Conservation (phyloP, 768 basidiomycete species). For the Suillus variegatus region DNA sequence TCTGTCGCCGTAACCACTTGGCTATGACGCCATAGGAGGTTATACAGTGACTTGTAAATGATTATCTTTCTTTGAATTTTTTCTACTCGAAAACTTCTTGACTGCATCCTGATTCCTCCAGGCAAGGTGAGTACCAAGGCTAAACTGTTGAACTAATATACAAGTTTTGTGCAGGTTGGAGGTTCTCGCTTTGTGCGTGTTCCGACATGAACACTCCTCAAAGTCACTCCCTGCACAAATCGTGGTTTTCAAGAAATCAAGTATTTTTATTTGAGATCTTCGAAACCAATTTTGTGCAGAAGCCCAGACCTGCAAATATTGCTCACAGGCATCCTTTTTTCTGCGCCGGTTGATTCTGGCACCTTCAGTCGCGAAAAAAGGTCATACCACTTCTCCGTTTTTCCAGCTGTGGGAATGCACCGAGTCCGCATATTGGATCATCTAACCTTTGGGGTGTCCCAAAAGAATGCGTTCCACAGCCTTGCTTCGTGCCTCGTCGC, state of each 20-base stretch:
- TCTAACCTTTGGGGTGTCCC: slow-evolving; percentile 26
- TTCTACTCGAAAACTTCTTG: no score
- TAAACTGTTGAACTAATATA: not conserved
- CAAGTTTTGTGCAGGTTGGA: not conserved
- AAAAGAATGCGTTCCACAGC: slow-evolving; percentile 34
- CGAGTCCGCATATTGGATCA: slow-evolving; percentile 35
- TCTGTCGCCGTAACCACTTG: slow-evolving; percentile 81
- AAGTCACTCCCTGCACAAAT: not conserved
- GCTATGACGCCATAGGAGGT: slow-evolving; percentile 50
- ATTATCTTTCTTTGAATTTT: not conserved
- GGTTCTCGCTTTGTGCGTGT: not conserved
- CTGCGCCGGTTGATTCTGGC: not conserved
- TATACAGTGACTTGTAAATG: not conserved
- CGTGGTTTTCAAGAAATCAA: not conserved
- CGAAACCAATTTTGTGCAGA: not conserved
- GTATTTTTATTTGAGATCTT: not conserved
- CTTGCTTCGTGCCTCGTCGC: slow-evolving; percentile 36
- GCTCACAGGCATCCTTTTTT: not conserved
- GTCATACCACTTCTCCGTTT: slow-evolving; percentile 34
- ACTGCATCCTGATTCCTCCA: no score
- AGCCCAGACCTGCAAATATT: not conserved
- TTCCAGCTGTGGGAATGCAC: slow-evolving; percentile 36
- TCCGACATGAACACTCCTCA: not conserved
- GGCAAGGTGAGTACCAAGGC: not conserved
- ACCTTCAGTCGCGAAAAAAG: slow-evolving; percentile 19